Evolutionary conservation across 352 stramenopile genomes (phyloP).

Genomic region (Pythium apleroticum): DNA sequence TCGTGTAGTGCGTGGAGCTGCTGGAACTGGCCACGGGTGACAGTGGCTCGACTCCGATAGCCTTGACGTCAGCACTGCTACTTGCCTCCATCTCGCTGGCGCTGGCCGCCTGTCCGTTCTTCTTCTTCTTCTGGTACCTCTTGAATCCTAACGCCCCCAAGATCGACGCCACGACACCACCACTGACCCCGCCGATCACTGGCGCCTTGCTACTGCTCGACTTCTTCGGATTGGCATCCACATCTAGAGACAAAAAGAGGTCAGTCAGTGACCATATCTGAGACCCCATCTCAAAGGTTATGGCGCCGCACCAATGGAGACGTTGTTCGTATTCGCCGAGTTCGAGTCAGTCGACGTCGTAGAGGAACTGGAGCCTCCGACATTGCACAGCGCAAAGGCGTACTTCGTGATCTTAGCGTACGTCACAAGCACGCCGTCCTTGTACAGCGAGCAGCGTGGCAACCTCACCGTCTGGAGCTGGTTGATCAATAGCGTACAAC

Average conservation of each 20-base stretch:
- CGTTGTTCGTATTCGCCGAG: neutral
- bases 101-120: neutral
- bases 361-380: neutral
- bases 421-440: neutral
- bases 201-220: neutral
- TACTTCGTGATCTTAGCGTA: neutral
- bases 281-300: no score
- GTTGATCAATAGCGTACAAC: slow-evolving; percentile 8
- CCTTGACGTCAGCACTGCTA: neutral
- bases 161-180: neutral
- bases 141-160: neutral
- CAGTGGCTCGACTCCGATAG: neutral
- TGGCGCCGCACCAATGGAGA: no score
- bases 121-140: neutral
- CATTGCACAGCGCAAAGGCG: neutral
- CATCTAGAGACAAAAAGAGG: no score
- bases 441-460: neutral
- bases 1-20: neutral
- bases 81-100: neutral
- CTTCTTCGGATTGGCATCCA: no score
- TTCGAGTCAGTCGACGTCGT: neutral
- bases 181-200: neutral
- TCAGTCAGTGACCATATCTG: no score
- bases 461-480: neutral
- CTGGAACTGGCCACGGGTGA: neutral